phyloP scores from a whole-genome alignment of 2,329 filamentous ascomycete species.

The Neocatenulostroma microsporum region DNA sequence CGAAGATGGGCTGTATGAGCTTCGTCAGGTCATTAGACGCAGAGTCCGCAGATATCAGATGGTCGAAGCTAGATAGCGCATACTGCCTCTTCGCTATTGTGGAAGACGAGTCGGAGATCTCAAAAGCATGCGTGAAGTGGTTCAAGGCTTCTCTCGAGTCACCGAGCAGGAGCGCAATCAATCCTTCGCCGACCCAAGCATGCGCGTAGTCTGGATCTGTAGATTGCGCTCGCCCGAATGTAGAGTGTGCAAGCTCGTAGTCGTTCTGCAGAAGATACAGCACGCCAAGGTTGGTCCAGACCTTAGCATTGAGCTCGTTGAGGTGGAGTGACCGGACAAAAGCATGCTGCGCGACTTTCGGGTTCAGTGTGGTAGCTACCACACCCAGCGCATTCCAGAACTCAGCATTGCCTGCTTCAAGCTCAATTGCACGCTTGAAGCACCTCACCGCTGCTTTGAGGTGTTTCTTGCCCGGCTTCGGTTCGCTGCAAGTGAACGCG shows the following conservation, averaged over 20 bases:
- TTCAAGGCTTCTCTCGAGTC: slow-evolving; percentile 69
- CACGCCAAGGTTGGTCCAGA: slow-evolving; percentile 86
- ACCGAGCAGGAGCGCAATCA: slow-evolving; percentile 70
- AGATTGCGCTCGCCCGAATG: slow-evolving; percentile 85
- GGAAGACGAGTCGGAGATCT: slow-evolving; percentile 74
- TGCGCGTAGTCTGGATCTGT: slow-evolving; percentile 89
- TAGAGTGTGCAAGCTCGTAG: slow-evolving; percentile 74
- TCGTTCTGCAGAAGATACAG: slow-evolving; percentile 82
- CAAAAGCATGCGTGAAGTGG: slow-evolving; percentile 89
- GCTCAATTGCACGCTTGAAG: slow-evolving; percentile 92
- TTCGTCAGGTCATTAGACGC: slow-evolving; percentile 46
- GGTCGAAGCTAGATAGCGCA: slow-evolving; percentile 72
- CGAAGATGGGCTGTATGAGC: slow-evolving; percentile 81
- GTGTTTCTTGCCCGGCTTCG: slow-evolving; percentile 56
- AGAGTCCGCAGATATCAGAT: slow-evolving; percentile 55
- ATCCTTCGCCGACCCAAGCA: slow-evolving; percentile 88
- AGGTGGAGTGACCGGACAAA: slow-evolving; percentile 89
- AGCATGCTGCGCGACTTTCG: slow-evolving; percentile 82
- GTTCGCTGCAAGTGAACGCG: slow-evolving; percentile 59
- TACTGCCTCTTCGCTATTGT: slow-evolving; percentile 70
- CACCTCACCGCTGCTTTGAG: slow-evolving; percentile 75
- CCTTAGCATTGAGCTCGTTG: slow-evolving; percentile 73
- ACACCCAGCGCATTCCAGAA: slow-evolving; percentile 97
- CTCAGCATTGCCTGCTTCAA: slow-evolving; percentile 87
- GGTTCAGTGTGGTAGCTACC: slow-evolving; percentile 76